phyloP scores from a whole-genome alignment of 768 basidiomycete genomes.

The Lepiota subincarnata region DNA sequence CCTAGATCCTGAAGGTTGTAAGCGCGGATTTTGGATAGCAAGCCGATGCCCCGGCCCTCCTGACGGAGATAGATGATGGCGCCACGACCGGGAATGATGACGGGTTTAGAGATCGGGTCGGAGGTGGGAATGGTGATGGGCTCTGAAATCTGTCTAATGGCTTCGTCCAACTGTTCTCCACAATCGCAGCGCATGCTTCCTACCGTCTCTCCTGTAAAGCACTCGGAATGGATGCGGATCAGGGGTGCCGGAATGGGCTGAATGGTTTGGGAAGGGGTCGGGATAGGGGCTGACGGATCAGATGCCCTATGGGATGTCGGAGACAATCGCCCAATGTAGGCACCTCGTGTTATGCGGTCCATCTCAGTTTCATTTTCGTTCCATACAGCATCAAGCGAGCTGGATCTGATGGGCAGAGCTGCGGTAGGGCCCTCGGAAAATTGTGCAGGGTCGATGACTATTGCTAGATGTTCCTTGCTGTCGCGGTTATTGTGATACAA shows the following conservation, averaged over 20 bases:
- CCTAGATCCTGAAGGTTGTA: constrained; percentile 98
- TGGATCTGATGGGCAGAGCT: constrained; percentile 73
- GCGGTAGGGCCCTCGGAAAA: constrained; percentile 42
- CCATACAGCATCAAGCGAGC: constrained; percentile 82
- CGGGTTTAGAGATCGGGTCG: constrained; percentile 26
- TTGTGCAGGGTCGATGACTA: constrained; percentile 91
- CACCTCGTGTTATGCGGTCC: constrained; percentile 91
- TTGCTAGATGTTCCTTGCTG: constrained; percentile 91
- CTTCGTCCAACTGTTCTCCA: constrained; percentile 97
- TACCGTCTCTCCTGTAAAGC: constrained; percentile 97
- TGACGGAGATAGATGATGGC: constrained; percentile 94
- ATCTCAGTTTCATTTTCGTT: constrained; percentile 81
- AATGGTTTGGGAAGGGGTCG: constrained; percentile 17
- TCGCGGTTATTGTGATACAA: constrained; percentile 93
- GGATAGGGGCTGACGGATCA: constrained; percentile 25
- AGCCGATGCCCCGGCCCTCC: constrained; percentile 95
- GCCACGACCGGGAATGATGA: constrained; percentile 75
- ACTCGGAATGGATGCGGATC: constrained; percentile 96
- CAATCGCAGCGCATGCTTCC: constrained; percentile 99
- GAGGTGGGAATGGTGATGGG: constrained; percentile 49
- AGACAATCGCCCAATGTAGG: constrained; percentile 85
- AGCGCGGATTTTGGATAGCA: constrained; percentile 92
- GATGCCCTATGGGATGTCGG: constrained; percentile 46
- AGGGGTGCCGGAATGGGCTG: constrained; percentile 62
- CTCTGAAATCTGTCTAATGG: constrained; percentile 83